phyloP scores from a whole-genome alignment of 441 rosid genomes.

The Daphne laureola region DNA sequence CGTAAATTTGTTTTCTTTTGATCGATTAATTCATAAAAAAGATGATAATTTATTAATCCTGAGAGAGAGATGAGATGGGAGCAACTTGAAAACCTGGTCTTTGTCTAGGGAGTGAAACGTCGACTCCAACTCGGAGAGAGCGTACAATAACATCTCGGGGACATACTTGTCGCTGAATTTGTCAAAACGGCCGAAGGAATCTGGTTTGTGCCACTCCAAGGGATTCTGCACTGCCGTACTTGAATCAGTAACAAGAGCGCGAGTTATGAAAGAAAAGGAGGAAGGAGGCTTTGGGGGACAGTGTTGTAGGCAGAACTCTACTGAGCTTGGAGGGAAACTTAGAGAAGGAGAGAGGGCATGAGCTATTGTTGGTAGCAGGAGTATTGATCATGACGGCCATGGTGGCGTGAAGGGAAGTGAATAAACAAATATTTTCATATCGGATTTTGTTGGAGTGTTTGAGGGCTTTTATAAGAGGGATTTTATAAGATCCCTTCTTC shows the following conservation, averaged over 20 bases:
- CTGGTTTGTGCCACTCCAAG: slow-evolving; percentile 51
- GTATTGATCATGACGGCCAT: slow-evolving; percentile 10
- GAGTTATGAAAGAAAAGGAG: slow-evolving; percentile 34
- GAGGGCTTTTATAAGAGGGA: too few relatives aligned
- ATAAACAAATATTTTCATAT: too few relatives aligned
- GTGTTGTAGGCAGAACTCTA: slow-evolving; percentile 13
- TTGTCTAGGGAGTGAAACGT: slow-evolving; percentile 55
- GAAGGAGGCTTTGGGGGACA: background rate
- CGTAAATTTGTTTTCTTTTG: too few relatives aligned
- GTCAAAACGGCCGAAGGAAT: slow-evolving; percentile 81
- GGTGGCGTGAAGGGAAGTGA: too few relatives aligned
- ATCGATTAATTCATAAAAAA: too few relatives aligned
- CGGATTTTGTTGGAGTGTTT: too few relatives aligned
- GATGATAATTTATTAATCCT: too few relatives aligned
- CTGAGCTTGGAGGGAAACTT: slow-evolving; percentile 20
- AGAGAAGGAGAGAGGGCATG: slow-evolving; percentile 10
- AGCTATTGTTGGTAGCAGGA: background rate
- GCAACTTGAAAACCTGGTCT: slow-evolving; percentile 64
- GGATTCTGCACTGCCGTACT: slow-evolving; percentile 29
- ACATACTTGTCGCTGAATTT: slow-evolving; percentile 89
- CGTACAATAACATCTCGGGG: slow-evolving; percentile 85
- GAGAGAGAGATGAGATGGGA: background rate
- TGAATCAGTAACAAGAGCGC: slow-evolving; percentile 27
- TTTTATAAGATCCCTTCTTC: too few relatives aligned
- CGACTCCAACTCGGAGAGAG: slow-evolving; percentile 73